Evolutionary conservation across 2,329 filamentous ascomycete genomes (phyloP), one percentile per base, ranked within the genome.

Genomic region (Daldinia sp.): DNA sequence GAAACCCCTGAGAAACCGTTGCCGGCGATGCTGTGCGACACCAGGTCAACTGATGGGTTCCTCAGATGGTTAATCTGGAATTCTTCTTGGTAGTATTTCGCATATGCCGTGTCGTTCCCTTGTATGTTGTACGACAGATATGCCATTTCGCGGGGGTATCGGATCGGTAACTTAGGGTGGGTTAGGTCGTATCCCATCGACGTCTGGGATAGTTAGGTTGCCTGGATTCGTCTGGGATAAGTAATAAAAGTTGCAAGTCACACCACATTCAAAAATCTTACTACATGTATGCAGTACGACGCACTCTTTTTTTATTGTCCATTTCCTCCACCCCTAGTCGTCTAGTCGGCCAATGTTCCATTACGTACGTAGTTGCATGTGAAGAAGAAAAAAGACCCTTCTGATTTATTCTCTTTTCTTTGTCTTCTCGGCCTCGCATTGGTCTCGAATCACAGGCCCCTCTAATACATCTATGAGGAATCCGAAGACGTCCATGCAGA

Each of bases 401-500:
- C 49, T 56, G 41, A 62, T 58, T 54, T 39, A 52, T 56, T 65
- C 27, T 62, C 17, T 32, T 34, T 55, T 47, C 52, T 21, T 43
- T 19, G 39, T 47, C 51, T 48, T 56, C 55, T 68, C 34, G 63
- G 63, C 63, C 56, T 68, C 59, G 63, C 63, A 63, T 66, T 56
- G 59, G 65, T 67, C 67, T 67, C 63, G 64, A 62, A 62, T 65
- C 48, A 61, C 64, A 45, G 53, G 53, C 68, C 70, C 69, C 70
- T 72, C 66, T 71, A 72, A 68, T 51, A 66, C 62, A 56, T 71
- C 70, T 72, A 72, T 66, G 60, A 67, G 68, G 69, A 64, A 67
- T 64, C 62, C 58, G 70, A 66, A 67, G 67, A 66, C 68, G 47
- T 67, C 64, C 64, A 67, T 67, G 63, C 62, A 68, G 63, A 63